Conservation (phyloP, 257 asterid species). For the Prunella vulgaris region DNA sequence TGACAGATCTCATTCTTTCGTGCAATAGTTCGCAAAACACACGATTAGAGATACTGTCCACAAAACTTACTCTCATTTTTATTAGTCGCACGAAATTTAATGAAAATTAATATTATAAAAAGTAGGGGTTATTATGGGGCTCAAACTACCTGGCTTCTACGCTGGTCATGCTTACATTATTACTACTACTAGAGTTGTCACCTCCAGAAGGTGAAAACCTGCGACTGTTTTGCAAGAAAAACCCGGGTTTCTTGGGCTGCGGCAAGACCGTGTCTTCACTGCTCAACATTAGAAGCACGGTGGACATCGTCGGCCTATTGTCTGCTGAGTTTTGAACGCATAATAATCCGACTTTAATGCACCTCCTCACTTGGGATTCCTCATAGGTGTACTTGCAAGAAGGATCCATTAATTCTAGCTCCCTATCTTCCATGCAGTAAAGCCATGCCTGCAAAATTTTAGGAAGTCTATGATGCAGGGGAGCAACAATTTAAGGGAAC, state of each 20-base stretch:
- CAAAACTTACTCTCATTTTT: too few species aligned
- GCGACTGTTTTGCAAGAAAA: background rate
- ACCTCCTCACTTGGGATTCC: constrained; percentile 13
- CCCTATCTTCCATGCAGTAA: background rate
- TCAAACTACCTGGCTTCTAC: constrained; percentile 3
- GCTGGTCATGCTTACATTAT: background rate
- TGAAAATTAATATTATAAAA: too few species aligned
- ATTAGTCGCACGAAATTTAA: too few species aligned
- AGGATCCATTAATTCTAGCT: constrained; percentile 10
- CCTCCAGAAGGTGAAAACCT: background rate
- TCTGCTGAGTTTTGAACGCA: constrained; percentile 16
- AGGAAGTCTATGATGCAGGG: background rate
- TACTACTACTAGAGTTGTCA: background rate
- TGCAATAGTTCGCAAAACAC: too few species aligned
- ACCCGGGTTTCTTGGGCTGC: constrained; percentile 11
- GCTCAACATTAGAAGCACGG: constrained; percentile 17
- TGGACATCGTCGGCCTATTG: background rate
- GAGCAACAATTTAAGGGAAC: background rate
- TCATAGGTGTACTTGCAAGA: background rate
- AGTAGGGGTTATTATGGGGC: too few species aligned
- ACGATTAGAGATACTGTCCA: too few species aligned
- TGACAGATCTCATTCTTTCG: too few species aligned
- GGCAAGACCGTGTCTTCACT: constrained; percentile 6
- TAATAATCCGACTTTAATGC: constrained; percentile 14
- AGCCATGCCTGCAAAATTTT: constrained; percentile 11